A percentile compares a stretch with the other conserved stretches of the same genome.
These are phyloP conservation scores for Saturnispora zaruensis DNA, from an alignment of 805 yeast species.

Conservation along the genomic window DNA sequence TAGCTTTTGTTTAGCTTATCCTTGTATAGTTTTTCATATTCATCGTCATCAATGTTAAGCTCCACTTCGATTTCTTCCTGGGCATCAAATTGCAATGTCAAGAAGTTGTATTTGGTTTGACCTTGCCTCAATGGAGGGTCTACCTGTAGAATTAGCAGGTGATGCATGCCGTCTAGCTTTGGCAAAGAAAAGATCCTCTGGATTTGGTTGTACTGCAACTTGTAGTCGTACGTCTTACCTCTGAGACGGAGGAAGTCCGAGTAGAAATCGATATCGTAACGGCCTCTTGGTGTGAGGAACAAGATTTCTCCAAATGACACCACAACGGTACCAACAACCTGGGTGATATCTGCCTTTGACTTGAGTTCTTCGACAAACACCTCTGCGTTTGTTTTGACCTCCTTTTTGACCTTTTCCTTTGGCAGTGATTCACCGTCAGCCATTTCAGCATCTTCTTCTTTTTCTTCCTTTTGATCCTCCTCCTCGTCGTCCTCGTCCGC, in stretches of 20 bases:
- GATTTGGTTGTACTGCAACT: conserved; percentile 80
- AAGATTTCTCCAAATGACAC: conserved; percentile 86
- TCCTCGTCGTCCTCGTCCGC: conserved; percentile 40
- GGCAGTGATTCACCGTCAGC: conserved; percentile 24
- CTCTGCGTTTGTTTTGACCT: conserved; percentile 64
- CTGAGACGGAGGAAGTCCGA: conserved; percentile 78
- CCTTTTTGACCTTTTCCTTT: conserved; percentile 25
- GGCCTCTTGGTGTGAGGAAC: conserved; percentile 96
- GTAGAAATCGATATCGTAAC: conserved; percentile 94
- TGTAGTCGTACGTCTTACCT: conserved; percentile 97
- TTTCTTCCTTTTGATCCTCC: conserved; percentile 4
- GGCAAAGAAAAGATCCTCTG: conserved; percentile 90
- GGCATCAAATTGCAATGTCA: conserved; percentile 79
- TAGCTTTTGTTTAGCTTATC: conserved; percentile 60
- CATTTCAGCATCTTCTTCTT: conserved; percentile 13
- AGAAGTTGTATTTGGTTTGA: conserved; percentile 89
- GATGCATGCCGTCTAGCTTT: conserved; percentile 88
- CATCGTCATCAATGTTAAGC: conserved; percentile 75
- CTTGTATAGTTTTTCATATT: conserved; percentile 65
- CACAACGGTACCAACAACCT: conserved; percentile 88
- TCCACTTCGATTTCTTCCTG: conserved; percentile 92
- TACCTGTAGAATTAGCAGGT: conserved; percentile 77
- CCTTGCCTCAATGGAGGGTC: conserved; percentile 98
- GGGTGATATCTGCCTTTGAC: conserved; percentile 91
- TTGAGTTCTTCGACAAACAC: conserved; percentile 84